phyloP scores from a whole-genome alignment of 2,329 filamentous ascomycete genomes.

The Penicillium oxalicum region DNA sequence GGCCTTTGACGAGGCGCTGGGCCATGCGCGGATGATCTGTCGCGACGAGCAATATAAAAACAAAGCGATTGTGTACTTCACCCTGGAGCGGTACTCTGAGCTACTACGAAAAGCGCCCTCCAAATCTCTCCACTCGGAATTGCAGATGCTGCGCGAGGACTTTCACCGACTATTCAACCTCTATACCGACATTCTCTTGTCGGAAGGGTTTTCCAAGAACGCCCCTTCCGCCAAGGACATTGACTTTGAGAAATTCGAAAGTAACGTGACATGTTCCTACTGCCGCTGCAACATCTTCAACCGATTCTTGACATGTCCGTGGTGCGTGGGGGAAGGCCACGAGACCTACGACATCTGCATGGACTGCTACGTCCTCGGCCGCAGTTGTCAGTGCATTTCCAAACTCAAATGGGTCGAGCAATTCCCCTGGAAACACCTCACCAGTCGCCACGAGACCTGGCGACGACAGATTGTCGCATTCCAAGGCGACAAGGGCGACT shows the following conservation, averaged over 20 bases:
- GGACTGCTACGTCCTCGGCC: slow-evolving; percentile 97
- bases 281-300: slow-evolving; percentile 97
- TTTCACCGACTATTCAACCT: slow-evolving; percentile 75
- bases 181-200: slow-evolving; percentile 71
- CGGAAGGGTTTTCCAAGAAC: slow-evolving; percentile 71
- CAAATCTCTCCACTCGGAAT: slow-evolving; percentile 43
- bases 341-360: slow-evolving; percentile 95
- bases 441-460: slow-evolving; percentile 76
- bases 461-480: slow-evolving; percentile 69
- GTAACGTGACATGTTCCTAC: slow-evolving; percentile 91
- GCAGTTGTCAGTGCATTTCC: slow-evolving; percentile 84
- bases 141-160: slow-evolving; percentile 70
- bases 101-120: slow-evolving; percentile 51
- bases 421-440: slow-evolving; percentile 75
- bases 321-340: slow-evolving; percentile 66
- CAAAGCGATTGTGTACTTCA: slow-evolving; percentile 89
- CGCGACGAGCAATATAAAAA: slow-evolving; percentile 99
- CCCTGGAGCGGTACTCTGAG: slow-evolving; percentile 68
- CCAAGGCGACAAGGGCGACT: slow-evolving; percentile 48
- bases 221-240: slow-evolving; percentile 57
- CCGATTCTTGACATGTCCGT: slow-evolving; percentile 84
- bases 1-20: slow-evolving; percentile 79
- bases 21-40: slow-evolving; percentile 83
- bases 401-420: slow-evolving; percentile 87
- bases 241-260: slow-evolving; percentile 76